Conservation (phyloP, 148 eudicot genomes). For the Cornus florida region DNA sequence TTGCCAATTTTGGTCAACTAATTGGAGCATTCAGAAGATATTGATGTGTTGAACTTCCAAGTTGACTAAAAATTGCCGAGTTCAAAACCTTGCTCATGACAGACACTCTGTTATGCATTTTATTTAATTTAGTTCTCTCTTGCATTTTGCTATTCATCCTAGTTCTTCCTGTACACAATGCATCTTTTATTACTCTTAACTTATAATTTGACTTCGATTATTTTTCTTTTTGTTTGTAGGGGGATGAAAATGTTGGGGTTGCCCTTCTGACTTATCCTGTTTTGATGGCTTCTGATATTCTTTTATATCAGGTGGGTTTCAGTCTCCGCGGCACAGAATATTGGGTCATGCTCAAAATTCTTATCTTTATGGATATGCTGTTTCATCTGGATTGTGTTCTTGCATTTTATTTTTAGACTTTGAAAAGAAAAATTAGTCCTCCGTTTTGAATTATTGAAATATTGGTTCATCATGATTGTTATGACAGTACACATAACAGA, state of each 20-base stretch:
- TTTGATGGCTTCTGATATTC: slow-evolving; percentile 97
- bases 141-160: not conserved
- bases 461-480: not conserved
- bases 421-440: not conserved
- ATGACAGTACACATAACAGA: not conserved
- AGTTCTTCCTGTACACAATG: not conserved
- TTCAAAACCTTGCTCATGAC: not conserved
- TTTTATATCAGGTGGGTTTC: slow-evolving; percentile 83
- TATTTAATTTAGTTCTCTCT: not conserved
- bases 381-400: not conserved
- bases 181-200: not conserved
- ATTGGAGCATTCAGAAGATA: not conserved
- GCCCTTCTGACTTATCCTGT: slow-evolving; percentile 96
- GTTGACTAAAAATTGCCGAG: not conserved
- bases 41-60: not conserved
- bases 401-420: not conserved
- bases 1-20: not conserved
- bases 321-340: slow-evolving; percentile 4
- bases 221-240: slow-evolving; percentile 43
- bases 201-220: not conserved
- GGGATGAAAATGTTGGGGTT: slow-evolving; percentile 95
- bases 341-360: not conserved
- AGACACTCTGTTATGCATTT: not conserved
- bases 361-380: not conserved
- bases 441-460: not conserved